phyloP scores from a whole-genome alignment of 2,329 filamentous ascomycete genomes.

The Neonectria coccinea region DNA sequence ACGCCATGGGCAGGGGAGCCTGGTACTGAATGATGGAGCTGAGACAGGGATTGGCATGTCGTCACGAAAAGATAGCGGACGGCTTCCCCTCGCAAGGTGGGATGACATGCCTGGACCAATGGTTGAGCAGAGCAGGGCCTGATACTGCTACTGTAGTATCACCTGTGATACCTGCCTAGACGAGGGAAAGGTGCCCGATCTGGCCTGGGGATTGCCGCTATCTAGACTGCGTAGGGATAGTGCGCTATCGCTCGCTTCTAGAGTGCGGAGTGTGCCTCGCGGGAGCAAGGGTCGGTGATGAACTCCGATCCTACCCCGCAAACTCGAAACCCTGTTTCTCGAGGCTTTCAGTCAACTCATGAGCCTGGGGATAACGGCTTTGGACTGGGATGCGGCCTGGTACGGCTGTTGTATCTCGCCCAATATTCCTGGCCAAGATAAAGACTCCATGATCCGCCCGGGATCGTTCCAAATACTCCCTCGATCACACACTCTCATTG shows the following conservation, averaged over 20 bases:
- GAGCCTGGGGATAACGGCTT: neutral
- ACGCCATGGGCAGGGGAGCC: neutral
- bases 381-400: neutral
- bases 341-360: neutral
- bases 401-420: neutral
- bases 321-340: neutral
- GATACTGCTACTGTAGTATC: neutral
- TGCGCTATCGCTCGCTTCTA: neutral
- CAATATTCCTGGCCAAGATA: neutral
- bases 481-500: neutral
- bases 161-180: neutral
- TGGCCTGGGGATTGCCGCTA: neutral
- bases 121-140: neutral
- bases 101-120: neutral
- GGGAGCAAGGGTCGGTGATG: constrained; percentile 6
- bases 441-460: neutral
- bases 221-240: neutral
- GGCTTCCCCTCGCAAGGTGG: neutral
- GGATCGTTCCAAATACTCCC: neutral
- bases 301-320: constrained; percentile 11
- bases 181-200: constrained; percentile 2
- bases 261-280: constrained; percentile 3
- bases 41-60: neutral
- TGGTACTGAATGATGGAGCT: neutral
- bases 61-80: neutral